phyloP scores from a whole-genome alignment of 352 stramenopile species.

The Phytophthora palmivora region DNA sequence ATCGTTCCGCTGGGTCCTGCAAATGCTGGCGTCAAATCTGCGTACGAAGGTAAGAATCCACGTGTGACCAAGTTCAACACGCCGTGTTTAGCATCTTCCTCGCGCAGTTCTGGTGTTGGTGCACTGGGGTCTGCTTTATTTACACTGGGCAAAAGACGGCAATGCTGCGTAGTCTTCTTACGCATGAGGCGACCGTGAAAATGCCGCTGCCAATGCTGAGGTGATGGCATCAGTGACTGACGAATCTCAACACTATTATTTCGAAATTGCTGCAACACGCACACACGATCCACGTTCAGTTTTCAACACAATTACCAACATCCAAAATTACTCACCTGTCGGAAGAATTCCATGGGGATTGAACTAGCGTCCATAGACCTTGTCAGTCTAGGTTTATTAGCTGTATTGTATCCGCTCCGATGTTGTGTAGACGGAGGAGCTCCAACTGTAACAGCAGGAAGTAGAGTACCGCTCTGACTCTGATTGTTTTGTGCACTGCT shows the following conservation, averaged over 20 bases:
- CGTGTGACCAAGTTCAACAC: constrained; percentile 77
- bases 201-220: constrained; percentile 30
- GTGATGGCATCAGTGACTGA: constrained; percentile 25
- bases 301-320: background rate
- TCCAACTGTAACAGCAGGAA: constrained; percentile 33
- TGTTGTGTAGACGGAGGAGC: constrained; percentile 17
- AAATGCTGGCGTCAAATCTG: constrained; percentile 76
- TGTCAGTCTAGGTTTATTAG: constrained; percentile 13
- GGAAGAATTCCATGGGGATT: constrained; percentile 61
- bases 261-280: constrained; percentile 41
- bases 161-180: constrained; percentile 62
- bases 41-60: constrained; percentile 66
- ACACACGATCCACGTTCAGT: constrained; percentile 2
- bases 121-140: constrained; percentile 71
- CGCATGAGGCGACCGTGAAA: constrained; percentile 50
- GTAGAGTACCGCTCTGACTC: constrained; percentile 22
- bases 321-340: constrained; percentile 33
- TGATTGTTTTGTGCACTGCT: constrained; percentile 39
- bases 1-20: constrained; percentile 27
- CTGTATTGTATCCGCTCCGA: constrained; percentile 13
- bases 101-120: constrained; percentile 56
- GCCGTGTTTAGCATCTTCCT: constrained; percentile 66
- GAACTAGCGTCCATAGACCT: constrained; percentile 25
- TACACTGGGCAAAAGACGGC: constrained; percentile 71
- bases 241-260: constrained; percentile 48